Evolutionary conservation across 2,329 filamentous ascomycete species (phyloP), one percentile per base, ranked within the genome.

Genomic region (Sporothrix sp.): DNA sequence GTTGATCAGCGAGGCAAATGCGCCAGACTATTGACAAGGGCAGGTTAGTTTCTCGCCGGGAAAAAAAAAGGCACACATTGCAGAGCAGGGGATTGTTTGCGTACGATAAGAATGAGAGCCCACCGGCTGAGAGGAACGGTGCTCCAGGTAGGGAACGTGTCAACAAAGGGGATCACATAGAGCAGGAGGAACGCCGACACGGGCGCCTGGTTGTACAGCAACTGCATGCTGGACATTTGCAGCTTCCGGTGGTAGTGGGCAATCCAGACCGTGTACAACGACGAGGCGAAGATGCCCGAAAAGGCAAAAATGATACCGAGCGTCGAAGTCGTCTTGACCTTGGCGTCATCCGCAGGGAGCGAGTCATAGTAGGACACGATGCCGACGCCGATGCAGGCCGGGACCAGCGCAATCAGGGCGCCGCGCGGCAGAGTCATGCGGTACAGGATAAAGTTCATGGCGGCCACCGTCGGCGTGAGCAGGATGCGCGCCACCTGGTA

Each of bases 351-450:
- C 2, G 67, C 61, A 18, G 72, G 72, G 23, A 75, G 69, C n/a
- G 80, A 80, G 63, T 85, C 81, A 62, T 81, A 84, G 63, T 84
- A 85, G 8, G 79, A 82, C 16, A 84, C 79, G 59, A 83, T 73
- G 30, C 72, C 81, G 5, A 85, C 81, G 33, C 82, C 82, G 1
- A 74, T 32, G 58, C 81, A 85, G 33, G 81, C 78, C 0, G 80
- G 80, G 23, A 79, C 56, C 38, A 85, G 68, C 7, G 80, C 72
- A 30, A 74, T 46, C 2, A 75, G 64, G 16, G 81, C 81, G 48
- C 67, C 65, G 38, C 63, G 63, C 7, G 81, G 79, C 10, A 85
- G 71, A 0, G 69, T 75, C 23, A 74, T 68, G 55, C 70, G 65
- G 65, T 83, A 82, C 28, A 85, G 67, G 20, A 80, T 61, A 58